Percentiles rank a stretch among this genome's conserved stretches.
phyloP scores from a whole-genome alignment of 108 stramenopile species.

The Mediolabrus comicus region DNA sequence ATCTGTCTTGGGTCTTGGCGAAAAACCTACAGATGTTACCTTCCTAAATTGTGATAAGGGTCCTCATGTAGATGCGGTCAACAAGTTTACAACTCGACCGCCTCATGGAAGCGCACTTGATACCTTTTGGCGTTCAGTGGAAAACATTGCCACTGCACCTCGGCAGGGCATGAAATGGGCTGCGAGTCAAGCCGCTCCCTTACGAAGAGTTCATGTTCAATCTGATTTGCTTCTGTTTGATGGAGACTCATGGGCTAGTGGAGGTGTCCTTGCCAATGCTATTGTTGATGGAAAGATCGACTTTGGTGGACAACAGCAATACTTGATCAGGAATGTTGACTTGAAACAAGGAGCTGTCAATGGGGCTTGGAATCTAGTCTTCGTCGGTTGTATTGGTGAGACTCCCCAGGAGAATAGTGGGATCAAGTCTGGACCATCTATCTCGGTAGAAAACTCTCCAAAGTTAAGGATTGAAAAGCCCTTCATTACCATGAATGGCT shows the following conservation, averaged over 20 bases:
- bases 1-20: background rate
- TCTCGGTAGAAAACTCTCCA: background rate
- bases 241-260: constrained; percentile 55
- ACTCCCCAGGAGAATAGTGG: background rate
- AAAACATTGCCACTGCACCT: constrained; percentile 57
- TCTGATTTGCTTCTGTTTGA: constrained; percentile 55
- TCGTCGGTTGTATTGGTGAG: constrained; percentile 56
- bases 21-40: background rate
- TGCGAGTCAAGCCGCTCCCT: constrained; percentile 80
- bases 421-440: background rate
- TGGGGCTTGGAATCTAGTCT: constrained; percentile 75
- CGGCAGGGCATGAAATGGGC: constrained; percentile 60
- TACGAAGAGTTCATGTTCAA: constrained; percentile 60
- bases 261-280: constrained; percentile 65
- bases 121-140: constrained; percentile 83
- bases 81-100: constrained; percentile 18
- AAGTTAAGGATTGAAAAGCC: background rate
- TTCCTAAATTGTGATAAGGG: background rate
- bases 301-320: constrained; percentile 79
- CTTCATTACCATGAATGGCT: background rate
- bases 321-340: constrained; percentile 49
- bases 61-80: background rate
- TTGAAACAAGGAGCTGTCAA: constrained; percentile 29
- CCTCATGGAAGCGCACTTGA: constrained; percentile 48
- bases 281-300: constrained; percentile 49